Base-by-base conservation (phyloP, 495 filamentous ascomycete species). In the Lasiosphaeriaceae sp. region DNA sequence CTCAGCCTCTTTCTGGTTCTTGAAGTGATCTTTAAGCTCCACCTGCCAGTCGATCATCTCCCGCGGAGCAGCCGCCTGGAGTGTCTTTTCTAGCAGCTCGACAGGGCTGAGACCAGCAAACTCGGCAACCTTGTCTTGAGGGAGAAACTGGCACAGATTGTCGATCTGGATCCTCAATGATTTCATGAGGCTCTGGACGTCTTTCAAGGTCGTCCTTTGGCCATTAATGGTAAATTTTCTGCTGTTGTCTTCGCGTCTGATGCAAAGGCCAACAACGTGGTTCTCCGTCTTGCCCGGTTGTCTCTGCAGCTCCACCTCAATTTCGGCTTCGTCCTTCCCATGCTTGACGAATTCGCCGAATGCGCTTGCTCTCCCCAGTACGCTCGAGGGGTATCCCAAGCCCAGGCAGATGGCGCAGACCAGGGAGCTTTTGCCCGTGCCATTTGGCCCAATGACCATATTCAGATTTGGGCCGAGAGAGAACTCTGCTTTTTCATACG, bases 381-480 rank as follows among this genome's bases (percentile, higher is more conserved):
- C 84, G 77, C 86, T 79, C 26, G 94, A 85, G 3, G 83, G 79
- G 80, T 85, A 97, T 34, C 94, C 94, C 26, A 99, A 73, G 7
- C 94, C 94, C 12, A 99, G 72, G 72, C 95, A 97, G 58, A 99
- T 96, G 24, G 95, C 94, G 72, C 94, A 97, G 26, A 99, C 94
- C 29, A 99, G 81, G 0, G 95, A 96, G 77, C 92, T 96, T 69
- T 99, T 99, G 45, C 94, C 94, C 0, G 94, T 97, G 45, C 94
- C 94, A 66, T 99, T 99, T 9, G 94, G 94, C 0, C 94, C 94
- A 62, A 99, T 97, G 55, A 99, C 85, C 95, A 99, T 97, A 67
- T 99, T 99, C 63, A 99, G 69, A 62, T 88, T 94, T 12, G 95
- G 92, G 0, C 94, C 94, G 3, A 90, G 90, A 49, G 83, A 83